Conservation (phyloP, 495 filamentous ascomycete genomes). For the Tuber calosporum region DNA sequence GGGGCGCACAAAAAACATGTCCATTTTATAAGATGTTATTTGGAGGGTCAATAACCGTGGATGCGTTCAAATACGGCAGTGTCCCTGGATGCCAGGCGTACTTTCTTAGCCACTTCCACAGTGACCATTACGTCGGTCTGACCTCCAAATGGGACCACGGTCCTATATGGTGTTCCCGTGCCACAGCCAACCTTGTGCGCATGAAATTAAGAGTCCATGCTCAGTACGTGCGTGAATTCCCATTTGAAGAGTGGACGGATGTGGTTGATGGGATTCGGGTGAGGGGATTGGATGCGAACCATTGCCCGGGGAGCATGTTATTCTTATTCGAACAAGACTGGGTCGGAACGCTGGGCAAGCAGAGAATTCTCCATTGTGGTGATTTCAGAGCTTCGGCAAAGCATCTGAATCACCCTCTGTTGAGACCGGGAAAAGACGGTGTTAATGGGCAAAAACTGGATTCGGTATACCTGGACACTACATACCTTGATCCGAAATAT, state of each 20-base stretch:
- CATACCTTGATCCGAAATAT: slow-evolving; percentile 92
- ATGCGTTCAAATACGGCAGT: slow-evolving; percentile 92
- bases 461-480: slow-evolving; percentile 93
- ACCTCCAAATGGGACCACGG: slow-evolving; percentile 84
- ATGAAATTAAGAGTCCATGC: slow-evolving; percentile 78
- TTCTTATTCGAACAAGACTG: slow-evolving; percentile 82
- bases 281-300: slow-evolving; percentile 93
- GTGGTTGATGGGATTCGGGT: slow-evolving; percentile 77
- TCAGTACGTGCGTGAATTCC: slow-evolving; percentile 74
- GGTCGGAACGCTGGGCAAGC: slow-evolving; percentile 53
- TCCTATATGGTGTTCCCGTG: slow-evolving; percentile 90
- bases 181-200: slow-evolving; percentile 82
- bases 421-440: slow-evolving; percentile 58
- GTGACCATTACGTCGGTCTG: slow-evolving; percentile 91
- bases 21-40: slow-evolving; percentile 98
- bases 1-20: slow-evolving; percentile 79
- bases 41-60: slow-evolving; percentile 83
- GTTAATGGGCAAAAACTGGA: slow-evolving; percentile 79
- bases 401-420: slow-evolving; percentile 76
- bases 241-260: slow-evolving; percentile 63
- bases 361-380: slow-evolving; percentile 86
- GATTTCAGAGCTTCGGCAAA: slow-evolving; percentile 86
- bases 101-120: slow-evolving; percentile 96
- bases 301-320: slow-evolving; percentile 89
- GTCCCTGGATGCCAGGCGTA: slow-evolving; percentile 89